Conservation (phyloP, 2,329 filamentous ascomycete genomes). For the Penicillium sp. region DNA sequence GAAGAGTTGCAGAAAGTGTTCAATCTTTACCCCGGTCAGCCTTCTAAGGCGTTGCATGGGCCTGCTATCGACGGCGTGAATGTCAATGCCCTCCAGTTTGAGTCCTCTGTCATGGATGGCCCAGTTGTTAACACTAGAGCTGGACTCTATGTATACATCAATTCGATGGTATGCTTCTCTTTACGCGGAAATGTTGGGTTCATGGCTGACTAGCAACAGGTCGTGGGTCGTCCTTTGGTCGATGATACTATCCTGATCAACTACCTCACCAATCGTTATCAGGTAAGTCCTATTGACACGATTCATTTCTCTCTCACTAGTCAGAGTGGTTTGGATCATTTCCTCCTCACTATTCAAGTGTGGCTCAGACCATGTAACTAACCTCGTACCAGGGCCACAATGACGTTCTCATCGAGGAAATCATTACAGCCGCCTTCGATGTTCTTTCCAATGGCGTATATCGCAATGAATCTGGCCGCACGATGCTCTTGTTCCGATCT, state of each 20-base stretch:
- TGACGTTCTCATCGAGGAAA: constrained; percentile 72
- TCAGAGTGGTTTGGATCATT: background rate
- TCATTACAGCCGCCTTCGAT: constrained; percentile 87
- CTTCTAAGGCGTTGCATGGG: constrained; percentile 44
- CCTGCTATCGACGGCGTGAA: constrained; percentile 43
- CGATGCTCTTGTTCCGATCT: constrained; percentile 72
- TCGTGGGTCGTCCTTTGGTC: constrained; percentile 75
- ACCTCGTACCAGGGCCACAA: constrained; percentile 62
- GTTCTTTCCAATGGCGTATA: constrained; percentile 84
- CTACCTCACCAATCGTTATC: constrained; percentile 81
- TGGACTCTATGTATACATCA: constrained; percentile 81
- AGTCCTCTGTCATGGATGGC: constrained; percentile 60
- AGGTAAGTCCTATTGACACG: constrained; percentile 49
- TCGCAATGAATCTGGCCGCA: constrained; percentile 58
- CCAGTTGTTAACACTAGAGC: constrained; percentile 73
- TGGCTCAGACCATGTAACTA: background rate
- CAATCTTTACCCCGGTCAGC: constrained; percentile 41
- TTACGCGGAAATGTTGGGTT: background rate
- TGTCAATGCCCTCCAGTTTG: constrained; percentile 52
- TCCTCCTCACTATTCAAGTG: background rate
- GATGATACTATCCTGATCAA: constrained; percentile 77
- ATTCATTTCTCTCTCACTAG: background rate
- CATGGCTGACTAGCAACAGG: constrained; percentile 51
- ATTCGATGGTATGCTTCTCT: constrained; percentile 61
- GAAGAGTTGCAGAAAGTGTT: constrained; percentile 44